Base-by-base conservation (phyloP, 1,284 basidiomycete species). In the Porogramme epimiltina region DNA sequence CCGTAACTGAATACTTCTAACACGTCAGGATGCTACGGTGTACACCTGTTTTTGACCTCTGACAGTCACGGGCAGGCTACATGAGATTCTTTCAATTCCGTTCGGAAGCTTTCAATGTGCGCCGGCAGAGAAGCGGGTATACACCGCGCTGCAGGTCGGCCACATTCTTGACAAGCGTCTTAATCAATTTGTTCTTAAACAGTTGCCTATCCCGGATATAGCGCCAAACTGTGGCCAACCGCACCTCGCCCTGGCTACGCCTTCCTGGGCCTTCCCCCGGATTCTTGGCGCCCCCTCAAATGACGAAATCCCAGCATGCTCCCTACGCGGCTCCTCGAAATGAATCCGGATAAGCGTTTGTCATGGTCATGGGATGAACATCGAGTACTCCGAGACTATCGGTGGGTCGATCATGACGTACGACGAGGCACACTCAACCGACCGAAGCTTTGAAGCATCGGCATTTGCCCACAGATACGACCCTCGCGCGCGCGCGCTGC, bases 111-210 rank as follows among this genome's bases (percentile, higher is more conserved):
- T 31, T 31, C 28, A 13, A 31, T 8, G 28, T 31, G 8, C 6
- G 8, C 28, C 8, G 28, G 28, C 28, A 13, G 28, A 31, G 28
- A 31, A 31, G 28, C 28, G 28, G 28, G n/a, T n/a, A n/a, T n/a
- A n/a, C n/a, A 31, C 6, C 34, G n/a, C n/a, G 34, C n/a, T 37
- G 34, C 34, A 18, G 13, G 6, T 37, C 34, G 34, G 34, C 34
- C 34, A 37, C 13, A 13, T 42, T 43, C 16, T 33, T 33, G 9
- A 33, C 28, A 42, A 37, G 33, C 44, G 33, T 36, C 45, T 44
- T 46, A n/a, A n/a, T n/a, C 47, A 43, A 37, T 24, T 26, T 47
- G 37, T 59, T 59, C 58, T 59, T 59, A 44, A 59, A 56, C 42
- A 44, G 16, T 45, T 59, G 58, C 58, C 58, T 52, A 54, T 50